phyloP scores from a whole-genome alignment of 768 basidiomycete species.

The Boletus reticuloceps region DNA sequence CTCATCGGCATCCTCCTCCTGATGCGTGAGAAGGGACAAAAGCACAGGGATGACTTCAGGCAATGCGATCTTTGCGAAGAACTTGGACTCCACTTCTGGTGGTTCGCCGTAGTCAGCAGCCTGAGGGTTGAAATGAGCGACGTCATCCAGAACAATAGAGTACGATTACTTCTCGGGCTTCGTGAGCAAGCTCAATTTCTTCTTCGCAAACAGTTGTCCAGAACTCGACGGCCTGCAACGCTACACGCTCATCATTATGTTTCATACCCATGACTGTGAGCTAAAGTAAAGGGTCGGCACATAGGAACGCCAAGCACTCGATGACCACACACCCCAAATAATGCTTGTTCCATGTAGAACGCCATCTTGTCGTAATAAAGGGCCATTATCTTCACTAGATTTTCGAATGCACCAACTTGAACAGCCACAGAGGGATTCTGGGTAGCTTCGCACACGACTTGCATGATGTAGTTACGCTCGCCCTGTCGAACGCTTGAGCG shows the following conservation, averaged over 20 bases:
- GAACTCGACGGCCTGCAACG: slow-evolving; percentile 96
- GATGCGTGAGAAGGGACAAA: slow-evolving; percentile 81
- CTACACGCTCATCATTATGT: slow-evolving; percentile 84
- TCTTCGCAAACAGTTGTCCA: slow-evolving; percentile 99
- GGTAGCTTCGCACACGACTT: slow-evolving; percentile 98
- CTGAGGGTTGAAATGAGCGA: slow-evolving; percentile 37
- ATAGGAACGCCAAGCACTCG: slow-evolving; percentile 1
- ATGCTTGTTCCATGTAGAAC: slow-evolving; percentile 98
- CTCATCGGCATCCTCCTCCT: slow-evolving; percentile 96
- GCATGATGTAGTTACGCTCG: slow-evolving; percentile 99
- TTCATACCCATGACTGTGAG: slow-evolving; percentile 98
- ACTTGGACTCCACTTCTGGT: slow-evolving; percentile 81
- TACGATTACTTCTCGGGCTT: slow-evolving; percentile 78
- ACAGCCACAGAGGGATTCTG: slow-evolving; percentile 77
- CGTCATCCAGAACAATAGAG: background rate
- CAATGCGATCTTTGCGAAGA: slow-evolving; percentile 92
- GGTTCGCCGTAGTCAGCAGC: slow-evolving; percentile 87
- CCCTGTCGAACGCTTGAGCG: slow-evolving; percentile 52
- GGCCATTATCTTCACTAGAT: slow-evolving; percentile 94
- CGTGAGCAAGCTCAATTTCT: slow-evolving; percentile 88
- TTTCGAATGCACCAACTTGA: slow-evolving; percentile 96
- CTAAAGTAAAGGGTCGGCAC: slow-evolving; percentile 39
- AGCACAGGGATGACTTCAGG: slow-evolving; percentile 95
- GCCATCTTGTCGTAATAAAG: slow-evolving; percentile 99
- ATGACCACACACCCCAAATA: slow-evolving; percentile 79